Evolutionary conservation across 1,284 basidiomycete genomes (phyloP), one percentile per base, ranked within the genome.

Genomic region (Fomes fomentarius): DNA sequence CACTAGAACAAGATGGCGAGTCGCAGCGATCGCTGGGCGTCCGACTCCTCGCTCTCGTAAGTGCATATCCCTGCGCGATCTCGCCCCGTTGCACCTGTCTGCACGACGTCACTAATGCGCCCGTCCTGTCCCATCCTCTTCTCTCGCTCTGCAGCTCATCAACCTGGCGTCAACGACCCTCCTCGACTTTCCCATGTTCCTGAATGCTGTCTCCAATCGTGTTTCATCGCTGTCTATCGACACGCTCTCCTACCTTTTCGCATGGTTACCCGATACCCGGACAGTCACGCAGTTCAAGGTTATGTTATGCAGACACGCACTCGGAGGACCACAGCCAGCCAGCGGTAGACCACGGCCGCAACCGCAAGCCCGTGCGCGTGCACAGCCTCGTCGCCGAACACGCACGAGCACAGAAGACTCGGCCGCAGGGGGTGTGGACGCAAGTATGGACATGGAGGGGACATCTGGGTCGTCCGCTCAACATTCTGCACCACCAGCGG

Each of bases 41-140:
- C 35, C 79, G 80, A 26, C 66, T 89, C 33, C 67, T 87, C 58
- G 69, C 72, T 37, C 65, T 84, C 67, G 85, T 85, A 57, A 54
- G 75, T 66, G 39, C 38, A 19, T 40, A 19, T 59, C 25, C 24
- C 52, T 41, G 50, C 41, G 42, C 21, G 40, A 42, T 28, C 42
- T 25, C 31, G 8, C 28, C 21, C 10, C 21, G 15, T 39, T 24
- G 42, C 31, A 40, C 26, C 26, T 47, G n/a, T n/a, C 30, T 35
- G 53, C 22, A 35, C 25, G 1, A 28, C 19, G 30, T 43, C 19
- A 47, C 44, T 44, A 10, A 30, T 48, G 19, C 24, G 19, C 17
- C 17, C 4, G 42, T n/a, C 8, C 31, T 17, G 19, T 38, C 33
- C 42, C 14, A 28, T 19, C 26, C 9, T 24, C 35, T 28, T 12